Base-by-base conservation (phyloP, 768 basidiomycete species). In the Collybiopsis luxurians region DNA sequence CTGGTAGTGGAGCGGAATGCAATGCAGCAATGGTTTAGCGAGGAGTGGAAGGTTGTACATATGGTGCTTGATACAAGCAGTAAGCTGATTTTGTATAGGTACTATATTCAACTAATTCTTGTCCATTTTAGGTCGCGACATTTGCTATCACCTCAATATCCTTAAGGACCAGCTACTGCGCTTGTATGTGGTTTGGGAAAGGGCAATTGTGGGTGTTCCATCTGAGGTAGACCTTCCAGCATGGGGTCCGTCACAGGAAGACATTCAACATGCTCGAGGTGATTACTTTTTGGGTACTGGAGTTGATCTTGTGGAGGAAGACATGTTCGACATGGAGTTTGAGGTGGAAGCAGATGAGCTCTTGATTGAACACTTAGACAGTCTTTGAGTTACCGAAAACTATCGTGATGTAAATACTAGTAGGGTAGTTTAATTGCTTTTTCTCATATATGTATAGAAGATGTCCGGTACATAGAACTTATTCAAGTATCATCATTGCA, bases 21-120 rank as follows among this genome's bases (percentile, higher is more conserved):
- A 4, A 39, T 65, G 46, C 61, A 62, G 57, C 53, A 60, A 47
- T 65, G 64, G 64, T 46, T 60, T 39, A 43, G 31, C 11, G 57
- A 46, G 27, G 64, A 65, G 44, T 65, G 63, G 64, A 9, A 45
- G 19, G 36, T 38, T 38, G 36, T 38, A 9, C n/a, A n/a, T n/a
- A n/a, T 17, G 17, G 17, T 9, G 7, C 9, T 38, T 17, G 17
- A 38, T 38, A 9, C 9, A 38, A 7, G 17, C 9, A 38, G 36
- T 7, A 7, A 38, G 17, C 9, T 38, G 9, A 38, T 9, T 38
- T 38, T 17, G 17, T 38, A 17, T 38, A 38, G 7, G 7, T 9
- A 17, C 17, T 38, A 7, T 38, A 7, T 9, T 38, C 17, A 7
- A 9, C 7, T 9, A 38, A 38, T 7, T 38, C 17, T 38, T 7